A percentile compares a stretch with the other conserved stretches of the same genome.
Conservation (phyloP, 2,329 filamentous ascomycete genomes). For the Trichophyton schoenleinii region DNA sequence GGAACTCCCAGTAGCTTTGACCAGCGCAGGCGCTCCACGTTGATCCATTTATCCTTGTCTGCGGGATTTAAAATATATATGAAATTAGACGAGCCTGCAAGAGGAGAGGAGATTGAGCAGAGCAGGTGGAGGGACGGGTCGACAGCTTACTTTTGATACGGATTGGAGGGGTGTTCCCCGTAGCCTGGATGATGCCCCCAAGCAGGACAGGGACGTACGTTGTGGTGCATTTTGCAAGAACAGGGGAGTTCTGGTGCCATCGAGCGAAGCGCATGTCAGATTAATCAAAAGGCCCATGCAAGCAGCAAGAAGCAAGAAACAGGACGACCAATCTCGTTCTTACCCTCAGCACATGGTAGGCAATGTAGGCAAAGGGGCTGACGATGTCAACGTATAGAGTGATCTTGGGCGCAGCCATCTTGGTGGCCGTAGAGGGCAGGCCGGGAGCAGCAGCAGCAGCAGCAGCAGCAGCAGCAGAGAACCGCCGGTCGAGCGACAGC, state of each 20-base stretch:
- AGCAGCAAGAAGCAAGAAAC: neutral
- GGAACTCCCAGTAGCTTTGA: slow-evolving; percentile 43
- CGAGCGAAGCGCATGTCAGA: neutral
- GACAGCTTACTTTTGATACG: slow-evolving; percentile 40
- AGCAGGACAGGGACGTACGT: slow-evolving; percentile 48
- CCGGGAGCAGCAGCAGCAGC: neutral
- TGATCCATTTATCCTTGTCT: slow-evolving; percentile 51
- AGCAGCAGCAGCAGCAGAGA: neutral
- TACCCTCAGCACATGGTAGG: slow-evolving; percentile 44
- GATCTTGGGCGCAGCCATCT: slow-evolving; percentile 39
- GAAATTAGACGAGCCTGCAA: neutral
- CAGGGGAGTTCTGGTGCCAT: slow-evolving; percentile 38
- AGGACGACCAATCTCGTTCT: slow-evolving; percentile 15
- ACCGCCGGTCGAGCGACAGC: neutral
- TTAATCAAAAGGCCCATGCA: too few species aligned
- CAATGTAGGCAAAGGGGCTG: slow-evolving; percentile 49
- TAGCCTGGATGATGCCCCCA: slow-evolving; percentile 46
- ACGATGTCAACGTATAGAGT: slow-evolving; percentile 49
- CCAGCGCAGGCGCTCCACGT: slow-evolving; percentile 43
- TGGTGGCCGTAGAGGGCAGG: neutral
- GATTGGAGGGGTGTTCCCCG: slow-evolving; percentile 43
- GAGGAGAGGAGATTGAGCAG: neutral
- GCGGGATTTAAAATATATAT: neutral
- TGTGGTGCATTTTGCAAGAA: slow-evolving; percentile 43
- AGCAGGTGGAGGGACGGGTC: neutral